Base-by-base conservation (phyloP, 345 rosid genomes). In the Aegle marmelos region DNA sequence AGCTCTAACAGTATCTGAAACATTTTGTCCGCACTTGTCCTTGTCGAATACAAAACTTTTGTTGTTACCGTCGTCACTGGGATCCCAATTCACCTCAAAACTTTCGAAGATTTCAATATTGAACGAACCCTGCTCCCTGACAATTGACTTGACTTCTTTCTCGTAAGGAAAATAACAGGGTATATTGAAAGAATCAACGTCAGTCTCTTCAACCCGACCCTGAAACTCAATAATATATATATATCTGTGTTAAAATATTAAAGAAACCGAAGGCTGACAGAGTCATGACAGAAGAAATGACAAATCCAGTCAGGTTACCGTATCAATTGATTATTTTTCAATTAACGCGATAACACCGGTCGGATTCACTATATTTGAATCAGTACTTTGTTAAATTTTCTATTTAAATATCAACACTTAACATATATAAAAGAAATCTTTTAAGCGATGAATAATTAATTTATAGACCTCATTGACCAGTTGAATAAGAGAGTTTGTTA, bases 401-500 rank as follows among this genome's bases (percentile, higher is more conserved):
- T 34, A 0, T 34, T 34, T 1, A 6, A 34, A 34, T 34, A 34
- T 34, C 3, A 34, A 7, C 37, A 34, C 2, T 34, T 3, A n/a
- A n/a, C 37, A 34, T 34, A 34, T 34, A 34, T 34, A 34, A 0
- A 5, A 34, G 37, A 34, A 0, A 34, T 2, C 37, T 5, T 34
- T 5, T 5, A 4, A 34, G 37, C 6, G 37, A 34, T 34, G 37
- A 6, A 34, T 34, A 34, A 34, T 34, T 34, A 34, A 34, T 34
- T 34, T 34, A 34, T 33, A 34, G 37, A 87, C 92, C 84, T 86
- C 85, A 2, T 45, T 9, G 45, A 83, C 85, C 78, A 88, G 73
- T 70, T 82, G 81, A 21, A 34, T 64, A 6, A 89, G 78, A 59
- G 88, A 65, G 36, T 70, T 74, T 16, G 85, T 73, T 30, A 84